Base-by-base conservation (phyloP, 768 basidiomycete genomes). In the Lyophyllum decastes region DNA sequence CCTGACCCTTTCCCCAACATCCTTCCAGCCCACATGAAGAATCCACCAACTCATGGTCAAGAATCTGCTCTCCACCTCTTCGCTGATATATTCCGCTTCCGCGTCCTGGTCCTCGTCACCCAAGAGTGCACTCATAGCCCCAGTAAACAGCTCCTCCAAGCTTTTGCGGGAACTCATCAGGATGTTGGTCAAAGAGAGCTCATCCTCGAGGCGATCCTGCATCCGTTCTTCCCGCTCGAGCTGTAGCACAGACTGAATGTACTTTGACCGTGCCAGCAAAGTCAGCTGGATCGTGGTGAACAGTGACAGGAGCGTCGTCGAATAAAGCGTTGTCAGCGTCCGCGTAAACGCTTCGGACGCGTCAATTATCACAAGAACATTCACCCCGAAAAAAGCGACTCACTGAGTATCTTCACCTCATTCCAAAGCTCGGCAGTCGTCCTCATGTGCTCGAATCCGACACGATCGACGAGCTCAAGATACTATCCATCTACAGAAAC, bases 21-120 rank as follows among this genome's bases (percentile, higher is more conserved):
- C 88, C 63, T 88, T 90, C 94, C 95, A 96, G 0, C 95, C 94
- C 3, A 94, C 89, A 67, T 97, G 88, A 54, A 96, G 66, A 10
- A 96, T 77, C 94, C 94, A 96, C 94, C 94, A 98, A 38, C 87
- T 91, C 64, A 95, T 82, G 0, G 90, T 93, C 49, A 97, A 75
- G 67, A 86, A 98, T 66, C 87, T 84, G 58, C 84, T 78, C 70
- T 95, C 94, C 5, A 86, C 84, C 53, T 89, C 89, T 34, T 89
- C 87, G 33, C 70, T 76, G 7, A 87, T 72, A 14, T 66, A 65
- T 21, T 66, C 66, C 19, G 76, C 73, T 12, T 56, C 58, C 16
- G 53, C 53, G 24, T 33, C 47, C n/a, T 61, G 65, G 6, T 60
- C 71, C 5, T 65, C 61, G 17, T 65, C 65, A 66, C 70, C 61